Evolutionary conservation across 805 yeast genomes (phyloP).

Genomic region (Osmozyma mogii): DNA sequence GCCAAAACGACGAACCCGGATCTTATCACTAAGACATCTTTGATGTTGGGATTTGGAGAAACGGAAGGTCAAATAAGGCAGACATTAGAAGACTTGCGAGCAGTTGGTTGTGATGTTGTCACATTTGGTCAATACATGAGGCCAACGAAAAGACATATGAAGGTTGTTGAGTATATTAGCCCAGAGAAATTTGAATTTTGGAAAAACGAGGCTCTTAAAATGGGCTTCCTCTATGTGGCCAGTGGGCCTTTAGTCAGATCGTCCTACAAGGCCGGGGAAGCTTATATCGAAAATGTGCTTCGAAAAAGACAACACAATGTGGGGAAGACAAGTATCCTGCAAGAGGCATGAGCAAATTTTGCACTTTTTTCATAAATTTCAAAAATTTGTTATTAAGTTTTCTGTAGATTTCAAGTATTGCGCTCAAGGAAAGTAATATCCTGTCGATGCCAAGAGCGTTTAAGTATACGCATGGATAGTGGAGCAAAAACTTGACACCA

Average conservation of each 20-base stretch:
- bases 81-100: conserved; percentile 70
- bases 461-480: no score
- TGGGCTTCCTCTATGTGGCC: conserved; percentile 95
- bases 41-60: conserved; percentile 97
- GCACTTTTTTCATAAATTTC: no score
- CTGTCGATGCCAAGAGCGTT: no score
- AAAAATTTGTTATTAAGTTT: no score
- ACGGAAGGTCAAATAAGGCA: conserved; percentile 80
- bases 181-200: conserved; percentile 94
- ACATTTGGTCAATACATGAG: conserved; percentile 99
- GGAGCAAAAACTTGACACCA: no score
- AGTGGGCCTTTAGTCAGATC: conserved; percentile 96
- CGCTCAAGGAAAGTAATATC: no score
- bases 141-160: conserved; percentile 98
- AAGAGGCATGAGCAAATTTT: no score
- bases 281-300: conserved; percentile 89
- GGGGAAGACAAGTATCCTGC: conserved; percentile 25
- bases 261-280: conserved; percentile 97
- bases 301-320: conserved; percentile 59
- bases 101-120: conserved; percentile 79
- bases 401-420: no score
- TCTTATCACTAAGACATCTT: conserved; percentile 82
- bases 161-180: conserved; percentile 88
- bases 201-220: conserved; percentile 75
- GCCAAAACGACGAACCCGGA: conserved; percentile 75